These are phyloP conservation scores for Warburgia ugandensis DNA, from an alignment of 164 flowering plant species.

Conservation along the genomic window DNA sequence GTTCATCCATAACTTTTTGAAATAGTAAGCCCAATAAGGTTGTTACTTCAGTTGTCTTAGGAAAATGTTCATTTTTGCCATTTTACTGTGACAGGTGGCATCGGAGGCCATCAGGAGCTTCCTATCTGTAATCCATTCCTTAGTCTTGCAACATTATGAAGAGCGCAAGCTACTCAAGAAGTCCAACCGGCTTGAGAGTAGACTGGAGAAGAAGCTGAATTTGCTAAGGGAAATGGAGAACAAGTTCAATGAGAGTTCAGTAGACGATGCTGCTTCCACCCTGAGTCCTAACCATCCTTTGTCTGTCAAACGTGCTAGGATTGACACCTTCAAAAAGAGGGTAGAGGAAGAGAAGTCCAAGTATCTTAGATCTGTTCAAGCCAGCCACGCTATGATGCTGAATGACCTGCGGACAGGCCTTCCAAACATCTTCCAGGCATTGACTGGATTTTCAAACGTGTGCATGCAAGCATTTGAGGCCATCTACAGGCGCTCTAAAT, in stretches of 20 bases:
- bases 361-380: slow-evolving; percentile 37
- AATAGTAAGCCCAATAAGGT: not conserved
- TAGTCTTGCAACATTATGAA: slow-evolving; percentile 53
- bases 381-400: slow-evolving; percentile 47
- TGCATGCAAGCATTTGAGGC: slow-evolving; percentile 46
- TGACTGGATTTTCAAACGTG: slow-evolving; percentile 49
- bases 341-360: slow-evolving; percentile 54
- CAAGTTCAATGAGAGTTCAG: slow-evolving; percentile 24
- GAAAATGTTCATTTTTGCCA: not conserved
- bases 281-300: slow-evolving; percentile 52
- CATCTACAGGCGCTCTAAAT: slow-evolving; percentile 15
- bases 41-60: not conserved
- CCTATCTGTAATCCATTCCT: slow-evolving; percentile 41
- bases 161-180: slow-evolving; percentile 43
- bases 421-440: slow-evolving; percentile 61
- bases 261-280: slow-evolving; percentile 16
- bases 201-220: slow-evolving; percentile 42
- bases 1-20: not conserved
- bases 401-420: slow-evolving; percentile 56
- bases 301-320: slow-evolving; percentile 38
- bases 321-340: slow-evolving; percentile 41
- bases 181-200: slow-evolving; percentile 43
- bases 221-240: slow-evolving; percentile 48
- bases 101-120: slow-evolving; percentile 70
- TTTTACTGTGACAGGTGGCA: slow-evolving; percentile 36